Evolutionary conservation across 176 grass and related monocot genomes (phyloP), one percentile per base, ranked within the genome.

Genomic region (Saccharum officinarum): DNA sequence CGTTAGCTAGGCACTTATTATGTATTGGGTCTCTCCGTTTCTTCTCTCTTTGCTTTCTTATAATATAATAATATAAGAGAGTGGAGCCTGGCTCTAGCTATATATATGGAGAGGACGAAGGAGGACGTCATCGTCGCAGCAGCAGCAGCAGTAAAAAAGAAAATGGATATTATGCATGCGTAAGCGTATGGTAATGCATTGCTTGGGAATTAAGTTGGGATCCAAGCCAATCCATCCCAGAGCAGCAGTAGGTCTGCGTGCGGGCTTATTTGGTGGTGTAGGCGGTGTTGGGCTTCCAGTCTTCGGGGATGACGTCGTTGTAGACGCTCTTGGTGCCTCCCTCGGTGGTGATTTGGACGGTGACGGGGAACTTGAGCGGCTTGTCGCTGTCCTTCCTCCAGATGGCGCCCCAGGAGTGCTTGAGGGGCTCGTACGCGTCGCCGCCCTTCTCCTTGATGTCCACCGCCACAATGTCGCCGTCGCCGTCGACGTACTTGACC

Each of bases 321-420:
- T 59, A 59, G 13, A 69, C 62, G 8, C 65, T 36, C 60, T 74
- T 87, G n/a, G 12, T 80, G 57, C 78, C 89, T 10, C 84, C 77
- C 67, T 88, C 82, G 8, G 73, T 69, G 63, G 18, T 59, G 54
- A 59, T n/a, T 22, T n/a, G 54, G 20, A 59, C 20, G 8, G 20
- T 59, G 54, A 59, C 88, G 6, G 91, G 91, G 15, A 67, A 88
- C 34, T 33, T 45, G 28, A 95, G 18, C 0, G 52, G 62, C 11
- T 86, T 78, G 4, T 38, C 37, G 25, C 77, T 75, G 83, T 95
- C 88, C 40, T 89, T 22, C 82, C 91, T 93, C 80, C 83, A 95
- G 1, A 95, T 68, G 4, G 90, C 88, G 3, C 94, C 91, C 94
- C 88, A 91, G 0, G 94, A 95, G 45, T 91, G 79, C 0, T 46